Percentiles rank a stretch among this genome's conserved stretches.
Evolutionary conservation across 2,329 filamentous ascomycete species (phyloP).

Genomic region (Ampelomyces quisqualis): DNA sequence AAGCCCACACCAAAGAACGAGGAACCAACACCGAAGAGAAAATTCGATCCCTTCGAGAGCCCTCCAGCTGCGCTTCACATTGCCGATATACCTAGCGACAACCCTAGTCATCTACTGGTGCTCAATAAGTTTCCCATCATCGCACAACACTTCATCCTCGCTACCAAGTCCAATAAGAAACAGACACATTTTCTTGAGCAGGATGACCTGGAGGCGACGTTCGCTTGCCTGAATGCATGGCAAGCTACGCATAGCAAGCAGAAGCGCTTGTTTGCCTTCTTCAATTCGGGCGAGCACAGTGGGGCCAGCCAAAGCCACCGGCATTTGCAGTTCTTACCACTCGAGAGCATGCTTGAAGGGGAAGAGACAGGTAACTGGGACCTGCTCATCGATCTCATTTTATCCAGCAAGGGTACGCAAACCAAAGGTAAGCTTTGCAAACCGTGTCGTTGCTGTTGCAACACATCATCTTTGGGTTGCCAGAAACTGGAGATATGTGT

Average conservation of each 20-base stretch:
- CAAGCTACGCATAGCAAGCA: conserved; percentile 27
- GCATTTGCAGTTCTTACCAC: conserved; percentile 70
- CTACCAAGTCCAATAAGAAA: conserved; percentile 62
- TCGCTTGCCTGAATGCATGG: conserved; percentile 63
- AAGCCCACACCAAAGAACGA: conserved; percentile 58
- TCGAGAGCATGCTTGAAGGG: conserved; percentile 60
- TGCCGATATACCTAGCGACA: conserved; percentile 48
- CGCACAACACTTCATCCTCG: conserved; percentile 69
- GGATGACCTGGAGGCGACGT: conserved; percentile 61
- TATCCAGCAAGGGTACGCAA: conserved; percentile 14
- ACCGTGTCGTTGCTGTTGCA: too few relatives aligned
- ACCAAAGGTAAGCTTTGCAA: conserved; percentile 4
- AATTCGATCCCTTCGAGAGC: conserved; percentile 63
- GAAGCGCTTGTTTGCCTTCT: conserved; percentile 62
- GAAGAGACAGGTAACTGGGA: conserved; percentile 46
- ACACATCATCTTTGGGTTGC: too few relatives aligned
- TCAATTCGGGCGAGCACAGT: conserved; percentile 68
- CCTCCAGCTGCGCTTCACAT: conserved; percentile 58
- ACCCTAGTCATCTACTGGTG: conserved; percentile 62
- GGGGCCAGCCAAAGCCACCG: conserved; percentile 72
- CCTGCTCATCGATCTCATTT: conserved; percentile 51
- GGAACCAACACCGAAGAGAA: conserved; percentile 25
- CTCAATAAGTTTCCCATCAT: conserved; percentile 76
- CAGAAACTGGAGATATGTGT: too few relatives aligned
- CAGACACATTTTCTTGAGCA: conserved; percentile 65